phyloP scores from a whole-genome alignment of 352 stramenopile species.

The Nothophytophthora sp. region DNA sequence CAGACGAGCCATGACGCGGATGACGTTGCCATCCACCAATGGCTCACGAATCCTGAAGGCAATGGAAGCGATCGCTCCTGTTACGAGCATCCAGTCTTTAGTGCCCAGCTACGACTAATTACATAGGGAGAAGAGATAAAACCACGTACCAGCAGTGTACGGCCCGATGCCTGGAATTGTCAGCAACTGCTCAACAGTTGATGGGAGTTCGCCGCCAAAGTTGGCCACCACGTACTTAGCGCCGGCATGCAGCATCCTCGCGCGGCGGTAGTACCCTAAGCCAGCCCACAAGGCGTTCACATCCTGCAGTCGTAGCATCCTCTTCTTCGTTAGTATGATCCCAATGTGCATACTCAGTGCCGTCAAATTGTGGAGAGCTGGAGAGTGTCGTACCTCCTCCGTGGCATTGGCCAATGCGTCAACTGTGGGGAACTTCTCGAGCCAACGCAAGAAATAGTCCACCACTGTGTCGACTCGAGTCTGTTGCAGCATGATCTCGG shows the following conservation, averaged over 20 bases:
- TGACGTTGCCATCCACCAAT: conserved; percentile 99
- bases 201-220: conserved; percentile 88
- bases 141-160: conserved; percentile 94
- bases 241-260: conserved; percentile 96
- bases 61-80: conserved; percentile 97
- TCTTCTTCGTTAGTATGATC: background rate
- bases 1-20: conserved; percentile 94
- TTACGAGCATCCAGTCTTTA: background rate
- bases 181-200: conserved; percentile 87
- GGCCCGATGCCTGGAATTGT: conserved; percentile 96
- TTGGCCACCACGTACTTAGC: conserved; percentile 96
- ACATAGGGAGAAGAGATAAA: background rate
- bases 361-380: too few relatives aligned
- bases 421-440: conserved; percentile 96
- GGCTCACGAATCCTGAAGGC: conserved; percentile 93
- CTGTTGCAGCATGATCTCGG: conserved; percentile 99
- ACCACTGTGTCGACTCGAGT: conserved; percentile 99
- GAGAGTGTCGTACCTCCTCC: conserved; percentile 90
- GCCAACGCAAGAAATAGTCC: conserved; percentile 97
- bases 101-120: too few relatives aligned
- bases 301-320: conserved; percentile 51
- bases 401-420: conserved; percentile 90
- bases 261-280: conserved; percentile 98
- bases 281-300: conserved; percentile 98
- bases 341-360: background rate